Evolutionary conservation across 371 early-diverging fungal species (phyloP), one percentile per base, ranked within the genome.

Genomic region (Rhizopus sp.): DNA sequence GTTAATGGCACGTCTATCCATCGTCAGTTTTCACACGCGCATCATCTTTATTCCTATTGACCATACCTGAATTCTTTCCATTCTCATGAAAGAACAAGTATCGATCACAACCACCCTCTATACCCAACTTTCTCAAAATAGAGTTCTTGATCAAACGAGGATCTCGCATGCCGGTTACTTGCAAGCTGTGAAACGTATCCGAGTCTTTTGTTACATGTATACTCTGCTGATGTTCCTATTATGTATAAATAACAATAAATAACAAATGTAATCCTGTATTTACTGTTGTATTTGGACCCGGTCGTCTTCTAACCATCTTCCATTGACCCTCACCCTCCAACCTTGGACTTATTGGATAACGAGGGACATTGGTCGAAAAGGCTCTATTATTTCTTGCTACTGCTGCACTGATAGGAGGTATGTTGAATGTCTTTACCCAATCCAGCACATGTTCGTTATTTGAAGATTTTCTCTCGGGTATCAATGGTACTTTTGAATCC

Each of bases 31-130:
- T 23, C 23, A 23, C 23, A 23, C 23, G 2, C 23, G 23, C 23
- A 23, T 23, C 12, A 5, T 50, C 12, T 30, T n/a, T 17, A 3
- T 34, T 34, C 16, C n/a, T 38, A 9, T 50, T 5, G 0, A 50
- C 4, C 34, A 29, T 67, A 64, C 78, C 73, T 45, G 73, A 62
- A 33, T 70, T 62, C 37, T 68, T 60, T 29, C 76, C 79, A 49
- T 75, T 75, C 48, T 76, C 76, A 64, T 76, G 79, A 38, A 62
- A 79, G 46, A 72, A 79, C 7, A 63, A 52, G 48, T 69, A 75
- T 56, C 56, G 51, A 15, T 67, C 64, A 55, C 52, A 58, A 46
- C 50, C 60, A 30, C 60, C 73, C 41, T 70, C 67, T 7, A 78
- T 34, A 9, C 76, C 68, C 49, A 75, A 39, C 41, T 75, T 79